These are phyloP conservation scores for Clarireedia hainanense DNA, from an alignment of 2,329 filamentous ascomycete species.

Conservation along the genomic window DNA sequence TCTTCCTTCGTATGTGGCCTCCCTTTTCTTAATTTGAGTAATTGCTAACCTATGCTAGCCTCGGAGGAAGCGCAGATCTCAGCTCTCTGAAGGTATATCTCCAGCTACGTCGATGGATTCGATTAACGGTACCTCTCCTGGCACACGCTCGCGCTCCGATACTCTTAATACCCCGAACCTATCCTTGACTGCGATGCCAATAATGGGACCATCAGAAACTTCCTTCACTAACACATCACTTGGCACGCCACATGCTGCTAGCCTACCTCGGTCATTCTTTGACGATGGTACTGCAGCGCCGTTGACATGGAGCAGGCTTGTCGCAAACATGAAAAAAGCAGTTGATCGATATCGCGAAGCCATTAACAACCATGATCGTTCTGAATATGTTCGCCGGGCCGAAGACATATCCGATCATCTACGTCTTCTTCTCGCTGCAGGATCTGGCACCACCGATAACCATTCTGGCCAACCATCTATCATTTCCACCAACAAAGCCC, in stretches of 20 bases:
- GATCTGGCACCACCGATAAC: conserved; percentile 95
- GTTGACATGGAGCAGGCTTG: conserved; percentile 80
- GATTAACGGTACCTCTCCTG: conserved; percentile 61
- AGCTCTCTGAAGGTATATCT: conserved; percentile 58
- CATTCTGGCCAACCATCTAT: conserved; percentile 99
- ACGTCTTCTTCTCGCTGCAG: conserved; percentile 84
- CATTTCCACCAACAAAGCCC: conserved; percentile 92
- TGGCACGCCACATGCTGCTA: conserved; percentile 33
- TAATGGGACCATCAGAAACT: conserved; percentile 33
- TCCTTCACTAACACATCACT: conserved; percentile 47
- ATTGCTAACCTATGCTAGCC: conserved; percentile 35
- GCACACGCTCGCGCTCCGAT: conserved; percentile 50
- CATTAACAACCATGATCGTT: conserved; percentile 73
- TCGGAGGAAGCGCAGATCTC: conserved; percentile 56
- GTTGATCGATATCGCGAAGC: conserved; percentile 86
- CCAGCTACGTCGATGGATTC: conserved; percentile 90
- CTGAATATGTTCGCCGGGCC: conserved; percentile 88
- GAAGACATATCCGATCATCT: conserved; percentile 98
- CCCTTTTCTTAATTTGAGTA: too few species aligned
- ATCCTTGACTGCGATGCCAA: conserved; percentile 34
- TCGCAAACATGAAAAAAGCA: conserved; percentile 86
- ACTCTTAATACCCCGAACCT: conserved; percentile 43
- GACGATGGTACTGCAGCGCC: conserved; percentile 77
- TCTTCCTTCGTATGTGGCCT: conserved; percentile 55
- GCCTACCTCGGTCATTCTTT: conserved; percentile 76